Evolutionary conservation across 2,329 filamentous ascomycete species (phyloP).

Genomic region (Torrubiella hemipterigena): DNA sequence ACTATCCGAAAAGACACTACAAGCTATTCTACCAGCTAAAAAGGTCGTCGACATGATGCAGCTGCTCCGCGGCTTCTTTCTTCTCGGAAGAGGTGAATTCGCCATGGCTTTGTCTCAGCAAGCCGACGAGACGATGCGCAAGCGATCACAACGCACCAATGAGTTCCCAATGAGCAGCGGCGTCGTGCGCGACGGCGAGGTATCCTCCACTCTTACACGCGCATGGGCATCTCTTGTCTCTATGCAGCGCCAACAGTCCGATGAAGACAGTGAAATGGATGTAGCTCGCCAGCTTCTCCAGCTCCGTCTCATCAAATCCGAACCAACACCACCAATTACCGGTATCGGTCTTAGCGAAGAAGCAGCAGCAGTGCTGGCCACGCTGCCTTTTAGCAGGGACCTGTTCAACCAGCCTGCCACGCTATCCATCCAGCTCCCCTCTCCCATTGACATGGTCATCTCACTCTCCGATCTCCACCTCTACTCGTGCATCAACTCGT

Average conservation of each 20-base stretch:
- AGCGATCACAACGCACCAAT: conserved; percentile 55
- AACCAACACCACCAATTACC: conserved; percentile 24
- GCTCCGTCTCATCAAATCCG: conserved; percentile 47
- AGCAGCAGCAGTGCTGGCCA: conserved; percentile 23
- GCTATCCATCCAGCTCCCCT: conserved; percentile 60
- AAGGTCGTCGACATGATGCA: conserved; percentile 67
- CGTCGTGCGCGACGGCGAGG: conserved; percentile 76
- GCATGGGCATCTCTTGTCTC: conserved; percentile 73
- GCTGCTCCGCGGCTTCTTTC: conserved; percentile 73
- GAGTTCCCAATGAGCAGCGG: conserved; percentile 33
- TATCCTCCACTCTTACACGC: conserved; percentile 61
- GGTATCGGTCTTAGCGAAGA: conserved; percentile 21
- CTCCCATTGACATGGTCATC: conserved; percentile 81
- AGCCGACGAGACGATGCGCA: conserved; percentile 68
- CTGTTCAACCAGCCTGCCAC: conserved; percentile 63
- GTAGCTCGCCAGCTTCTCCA: conserved; percentile 67
- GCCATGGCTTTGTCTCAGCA: conserved; percentile 76
- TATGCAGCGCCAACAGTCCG: conserved; percentile 54
- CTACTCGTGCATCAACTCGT: conserved; percentile 79
- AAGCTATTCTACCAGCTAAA: conserved; percentile 65
- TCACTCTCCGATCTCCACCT: conserved; percentile 61
- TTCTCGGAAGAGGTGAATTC: conserved; percentile 83
- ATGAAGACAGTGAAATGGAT: conserved; percentile 76
- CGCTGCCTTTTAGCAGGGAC: conserved; percentile 63
- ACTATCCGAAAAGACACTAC: conserved; percentile 72